Conservation (phyloP, 108 stramenopile genomes). For the Pseudonitzschia multiseries region DNA sequence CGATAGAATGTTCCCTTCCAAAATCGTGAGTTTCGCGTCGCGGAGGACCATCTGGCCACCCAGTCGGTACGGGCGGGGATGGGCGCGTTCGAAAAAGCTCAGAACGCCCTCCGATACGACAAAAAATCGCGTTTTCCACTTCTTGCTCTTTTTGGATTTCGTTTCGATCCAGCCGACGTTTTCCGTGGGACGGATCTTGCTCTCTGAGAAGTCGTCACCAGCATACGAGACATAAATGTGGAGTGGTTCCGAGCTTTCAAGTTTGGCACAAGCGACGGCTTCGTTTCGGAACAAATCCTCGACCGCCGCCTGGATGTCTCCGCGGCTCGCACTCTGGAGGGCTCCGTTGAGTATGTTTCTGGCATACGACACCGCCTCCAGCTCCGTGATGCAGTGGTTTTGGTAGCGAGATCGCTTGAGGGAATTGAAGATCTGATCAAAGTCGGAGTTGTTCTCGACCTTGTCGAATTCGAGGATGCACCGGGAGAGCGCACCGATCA, state of each 20-base stretch:
- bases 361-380: slow-evolving; percentile 74
- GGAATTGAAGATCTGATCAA: not conserved
- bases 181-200: slow-evolving; percentile 24
- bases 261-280: slow-evolving; percentile 22
- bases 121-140: slow-evolving; percentile 62
- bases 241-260: slow-evolving; percentile 29
- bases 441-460: slow-evolving; percentile 16
- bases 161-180: slow-evolving; percentile 38
- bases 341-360: slow-evolving; percentile 69
- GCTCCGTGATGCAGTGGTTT: slow-evolving; percentile 38
- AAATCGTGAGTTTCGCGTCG: slow-evolving; percentile 25
- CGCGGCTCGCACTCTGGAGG: slow-evolving; percentile 51
- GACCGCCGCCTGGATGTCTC: slow-evolving; percentile 60
- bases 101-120: slow-evolving; percentile 60
- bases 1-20: slow-evolving; percentile 22
- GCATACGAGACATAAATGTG: slow-evolving; percentile 53
- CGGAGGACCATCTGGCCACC: slow-evolving; percentile 49
- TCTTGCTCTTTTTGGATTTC: slow-evolving; percentile 29
- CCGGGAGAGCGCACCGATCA: slow-evolving; percentile 71
- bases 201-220: slow-evolving; percentile 43
- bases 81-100: slow-evolving; percentile 57
- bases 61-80: slow-evolving; percentile 57
- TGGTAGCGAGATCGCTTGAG: slow-evolving; percentile 25
- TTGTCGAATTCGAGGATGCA: slow-evolving; percentile 65
- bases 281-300: slow-evolving; percentile 62